phyloP scores from a whole-genome alignment of 1,284 basidiomycete species.

The Cerioporus squamosus region DNA sequence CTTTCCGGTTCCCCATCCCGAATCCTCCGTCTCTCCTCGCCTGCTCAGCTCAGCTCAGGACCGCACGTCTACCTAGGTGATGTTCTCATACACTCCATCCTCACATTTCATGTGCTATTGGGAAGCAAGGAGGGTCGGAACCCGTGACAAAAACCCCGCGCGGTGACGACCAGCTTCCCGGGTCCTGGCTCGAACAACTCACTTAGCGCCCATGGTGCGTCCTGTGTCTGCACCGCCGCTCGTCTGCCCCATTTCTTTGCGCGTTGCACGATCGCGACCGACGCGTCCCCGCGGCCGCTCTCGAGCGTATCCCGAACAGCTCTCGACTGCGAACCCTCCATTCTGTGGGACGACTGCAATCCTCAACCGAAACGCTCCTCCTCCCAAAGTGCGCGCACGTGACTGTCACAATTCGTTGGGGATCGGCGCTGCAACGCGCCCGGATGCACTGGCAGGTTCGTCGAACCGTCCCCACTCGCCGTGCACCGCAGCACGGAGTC shows the following conservation, averaged over 20 bases:
- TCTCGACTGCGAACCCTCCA: not conserved
- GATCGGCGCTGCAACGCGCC: not conserved
- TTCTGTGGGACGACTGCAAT: too few relatives aligned
- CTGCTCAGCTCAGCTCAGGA: not conserved
- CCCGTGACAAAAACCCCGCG: too few relatives aligned
- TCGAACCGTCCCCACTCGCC: too few relatives aligned
- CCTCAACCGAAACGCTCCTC: too few relatives aligned
- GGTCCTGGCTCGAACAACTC: slow-evolving; percentile 11
- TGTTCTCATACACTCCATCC: too few relatives aligned
- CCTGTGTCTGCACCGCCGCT: not conserved
- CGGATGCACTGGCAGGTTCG: not conserved
- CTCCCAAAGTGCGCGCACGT: slow-evolving; percentile 8
- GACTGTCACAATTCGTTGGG: slow-evolving; percentile 19
- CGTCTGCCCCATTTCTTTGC: not conserved
- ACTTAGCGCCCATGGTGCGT: slow-evolving; percentile 5
- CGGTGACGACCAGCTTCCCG: too few relatives aligned
- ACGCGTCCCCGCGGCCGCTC: slow-evolving; percentile 12
- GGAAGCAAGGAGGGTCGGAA: too few relatives aligned
- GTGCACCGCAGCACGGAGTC: too few relatives aligned
- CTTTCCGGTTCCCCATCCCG: slow-evolving; percentile 13
- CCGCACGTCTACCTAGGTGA: not conserved
- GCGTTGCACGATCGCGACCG: not conserved
- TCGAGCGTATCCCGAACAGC: slow-evolving; percentile 15
- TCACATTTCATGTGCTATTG: too few relatives aligned
- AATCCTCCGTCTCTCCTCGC: not conserved